phyloP scores from a whole-genome alignment of 2,329 filamentous ascomycete species.

The Epichloe sibirici region DNA sequence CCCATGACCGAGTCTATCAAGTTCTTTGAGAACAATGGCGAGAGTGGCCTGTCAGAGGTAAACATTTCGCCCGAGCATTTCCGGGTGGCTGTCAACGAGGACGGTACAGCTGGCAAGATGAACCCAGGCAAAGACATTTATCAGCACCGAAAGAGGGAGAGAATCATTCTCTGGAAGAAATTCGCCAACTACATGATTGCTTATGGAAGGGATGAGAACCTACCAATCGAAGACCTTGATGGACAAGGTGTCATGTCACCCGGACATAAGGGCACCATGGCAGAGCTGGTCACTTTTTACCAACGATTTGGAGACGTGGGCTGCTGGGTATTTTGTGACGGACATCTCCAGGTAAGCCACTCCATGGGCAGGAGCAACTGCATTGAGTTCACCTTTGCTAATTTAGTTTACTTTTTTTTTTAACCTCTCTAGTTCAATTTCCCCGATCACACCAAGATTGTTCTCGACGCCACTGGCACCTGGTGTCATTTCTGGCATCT shows the following conservation, averaged over 20 bases:
- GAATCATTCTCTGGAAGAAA: constrained; percentile 59
- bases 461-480: constrained; percentile 60
- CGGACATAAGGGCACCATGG: constrained; percentile 24
- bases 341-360: constrained; percentile 54
- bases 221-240: constrained; percentile 33
- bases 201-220: constrained; percentile 59
- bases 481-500: constrained; percentile 72
- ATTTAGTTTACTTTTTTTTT: background rate
- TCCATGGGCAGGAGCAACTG: background rate
- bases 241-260: constrained; percentile 26
- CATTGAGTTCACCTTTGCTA: background rate
- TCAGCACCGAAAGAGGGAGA: constrained; percentile 53
- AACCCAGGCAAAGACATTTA: constrained; percentile 50
- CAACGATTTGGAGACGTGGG: constrained; percentile 71
- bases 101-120: constrained; percentile 49
- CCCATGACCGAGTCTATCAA: constrained; percentile 53
- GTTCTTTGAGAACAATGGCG: constrained; percentile 62
- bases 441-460: constrained; percentile 76
- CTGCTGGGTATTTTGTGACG: constrained; percentile 71
- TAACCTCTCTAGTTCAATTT: constrained; percentile 56
- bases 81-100: constrained; percentile 39
- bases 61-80: constrained; percentile 53
- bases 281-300: constrained; percentile 64
- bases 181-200: constrained; percentile 65
- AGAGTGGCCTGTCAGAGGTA: constrained; percentile 49